A percentile compares a stretch with the other conserved stretches of the same genome.
Conservation (phyloP, 768 basidiomycete species). For the Dioszegia hungarica region DNA sequence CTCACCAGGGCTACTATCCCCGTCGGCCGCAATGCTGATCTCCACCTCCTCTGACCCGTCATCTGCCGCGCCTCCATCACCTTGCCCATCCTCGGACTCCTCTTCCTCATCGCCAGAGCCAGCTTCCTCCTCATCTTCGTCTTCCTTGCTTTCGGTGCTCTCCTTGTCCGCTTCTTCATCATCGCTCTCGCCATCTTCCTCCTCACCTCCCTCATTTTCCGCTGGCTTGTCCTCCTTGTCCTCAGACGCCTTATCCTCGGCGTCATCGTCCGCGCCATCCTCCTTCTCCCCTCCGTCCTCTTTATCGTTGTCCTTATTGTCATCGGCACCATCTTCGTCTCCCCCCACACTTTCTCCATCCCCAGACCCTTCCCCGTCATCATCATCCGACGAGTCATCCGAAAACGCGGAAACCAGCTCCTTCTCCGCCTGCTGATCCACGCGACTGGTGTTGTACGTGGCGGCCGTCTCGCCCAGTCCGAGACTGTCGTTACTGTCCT, state of each 20-base stretch:
- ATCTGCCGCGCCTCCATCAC: background rate
- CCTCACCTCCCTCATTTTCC: background rate
- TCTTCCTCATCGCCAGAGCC: background rate
- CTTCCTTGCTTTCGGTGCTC: background rate
- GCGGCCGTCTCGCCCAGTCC: too few relatives aligned
- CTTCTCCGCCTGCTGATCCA: background rate
- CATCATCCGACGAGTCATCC: background rate
- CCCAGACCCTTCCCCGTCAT: background rate
- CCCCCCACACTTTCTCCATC: background rate
- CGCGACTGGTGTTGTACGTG: too few relatives aligned
- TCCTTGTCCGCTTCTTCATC: too few relatives aligned
- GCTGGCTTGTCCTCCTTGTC: background rate
- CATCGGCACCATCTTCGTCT: background rate
- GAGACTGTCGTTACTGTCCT: too few relatives aligned
- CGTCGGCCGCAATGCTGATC: background rate
- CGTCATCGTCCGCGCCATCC: too few relatives aligned
- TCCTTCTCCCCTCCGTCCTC: too few relatives aligned
- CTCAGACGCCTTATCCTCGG: background rate
- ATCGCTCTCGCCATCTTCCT: background rate
- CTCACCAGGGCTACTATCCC: background rate
- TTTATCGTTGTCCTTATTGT: too few relatives aligned
- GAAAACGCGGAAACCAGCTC: background rate
- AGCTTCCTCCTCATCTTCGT: background rate
- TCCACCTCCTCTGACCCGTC: background rate
- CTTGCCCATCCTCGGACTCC: background rate